phyloP scores from a whole-genome alignment of 1,284 basidiomycete genomes.

The Trametes pubescens region DNA sequence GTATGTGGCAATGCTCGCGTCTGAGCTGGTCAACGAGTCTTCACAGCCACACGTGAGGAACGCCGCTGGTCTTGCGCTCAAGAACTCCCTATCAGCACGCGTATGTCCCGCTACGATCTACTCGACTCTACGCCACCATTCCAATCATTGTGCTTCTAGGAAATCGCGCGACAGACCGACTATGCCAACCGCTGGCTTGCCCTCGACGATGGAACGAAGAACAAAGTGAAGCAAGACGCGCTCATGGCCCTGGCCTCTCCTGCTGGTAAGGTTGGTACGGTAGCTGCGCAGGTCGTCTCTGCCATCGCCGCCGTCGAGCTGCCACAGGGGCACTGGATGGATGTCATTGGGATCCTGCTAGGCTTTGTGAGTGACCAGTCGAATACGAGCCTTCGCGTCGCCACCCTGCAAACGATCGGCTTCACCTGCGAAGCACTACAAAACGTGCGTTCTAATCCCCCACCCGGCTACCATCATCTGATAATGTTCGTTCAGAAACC shows the following conservation, averaged over 20 bases:
- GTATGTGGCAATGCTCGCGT: constrained; percentile 89
- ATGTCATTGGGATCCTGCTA: constrained; percentile 89
- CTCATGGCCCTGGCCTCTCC: constrained; percentile 85
- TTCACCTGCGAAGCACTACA: constrained; percentile 94
- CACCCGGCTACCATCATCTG: constrained; percentile 22
- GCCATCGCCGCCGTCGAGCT: constrained; percentile 96
- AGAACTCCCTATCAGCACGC: constrained; percentile 93
- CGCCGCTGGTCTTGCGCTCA: constrained; percentile 95
- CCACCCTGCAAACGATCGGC: constrained; percentile 94
- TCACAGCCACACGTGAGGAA: constrained; percentile 85
- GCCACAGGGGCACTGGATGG: constrained; percentile 87
- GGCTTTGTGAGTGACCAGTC: constrained; percentile 85
- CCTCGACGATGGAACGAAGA: constrained; percentile 73
- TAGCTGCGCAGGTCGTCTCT: constrained; percentile 93
- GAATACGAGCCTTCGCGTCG: constrained; percentile 85
- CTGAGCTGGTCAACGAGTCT: constrained; percentile 81
- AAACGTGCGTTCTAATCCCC: constrained; percentile 60
- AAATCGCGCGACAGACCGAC: constrained; percentile 79
- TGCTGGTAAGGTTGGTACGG: constrained; percentile 79
- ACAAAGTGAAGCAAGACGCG: constrained; percentile 89
- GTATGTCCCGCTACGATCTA: constrained; percentile 50
- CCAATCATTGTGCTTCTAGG: constrained; percentile 56
- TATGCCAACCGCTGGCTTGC: constrained; percentile 85
- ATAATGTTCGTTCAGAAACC: constrained; percentile 73
- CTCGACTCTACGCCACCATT: constrained; percentile 23